Conservation (phyloP, 352 stramenopile species). For the Globisporangium spinosum region DNA sequence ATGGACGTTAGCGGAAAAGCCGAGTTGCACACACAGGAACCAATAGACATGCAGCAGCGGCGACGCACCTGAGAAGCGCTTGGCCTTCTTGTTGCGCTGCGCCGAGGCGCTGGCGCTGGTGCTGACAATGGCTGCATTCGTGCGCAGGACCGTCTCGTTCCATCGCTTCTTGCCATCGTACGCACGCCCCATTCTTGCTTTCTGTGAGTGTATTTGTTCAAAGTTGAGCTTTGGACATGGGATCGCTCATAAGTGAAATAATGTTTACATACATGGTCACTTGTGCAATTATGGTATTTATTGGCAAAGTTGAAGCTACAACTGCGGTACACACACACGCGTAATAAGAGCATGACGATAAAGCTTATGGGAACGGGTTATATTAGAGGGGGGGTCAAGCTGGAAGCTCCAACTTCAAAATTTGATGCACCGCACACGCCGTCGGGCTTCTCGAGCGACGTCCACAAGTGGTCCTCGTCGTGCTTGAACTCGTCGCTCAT, state of each 20-base stretch:
- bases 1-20: background rate
- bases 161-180: constrained; percentile 84
- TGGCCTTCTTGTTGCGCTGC: constrained; percentile 26
- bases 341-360: no score
- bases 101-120: constrained; percentile 1
- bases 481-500: constrained; percentile 79
- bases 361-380: no score
- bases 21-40: background rate
- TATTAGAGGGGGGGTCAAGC: no score
- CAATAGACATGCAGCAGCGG: no score
- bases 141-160: constrained; percentile 77
- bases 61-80: constrained; percentile 59
- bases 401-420: no score
- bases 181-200: constrained; percentile 49
- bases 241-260: no score
- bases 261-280: no score
- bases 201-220: background rate
- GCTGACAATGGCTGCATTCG: constrained; percentile 19
- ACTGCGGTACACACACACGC: no score
- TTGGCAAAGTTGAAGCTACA: no score
- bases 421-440: background rate
- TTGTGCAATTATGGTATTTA: no score
- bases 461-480: constrained; percentile 91
- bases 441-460: constrained; percentile 15
- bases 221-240: no score